Conservation (phyloP, 2,329 filamentous ascomycete genomes). For the Penicillium glabrum region DNA sequence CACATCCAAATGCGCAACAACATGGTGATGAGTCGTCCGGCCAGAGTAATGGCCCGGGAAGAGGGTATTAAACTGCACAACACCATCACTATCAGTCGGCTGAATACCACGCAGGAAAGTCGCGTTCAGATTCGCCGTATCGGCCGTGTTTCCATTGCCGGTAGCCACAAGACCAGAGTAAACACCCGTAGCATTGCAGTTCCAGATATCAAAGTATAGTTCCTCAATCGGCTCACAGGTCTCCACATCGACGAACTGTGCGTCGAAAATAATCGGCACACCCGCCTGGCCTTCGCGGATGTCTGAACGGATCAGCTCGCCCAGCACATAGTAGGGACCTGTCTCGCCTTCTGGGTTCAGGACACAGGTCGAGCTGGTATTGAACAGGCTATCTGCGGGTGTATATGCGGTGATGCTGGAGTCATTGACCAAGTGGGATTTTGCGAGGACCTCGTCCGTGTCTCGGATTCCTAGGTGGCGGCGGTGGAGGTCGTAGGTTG, state of each 20-base stretch:
- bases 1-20: conserved; percentile 26
- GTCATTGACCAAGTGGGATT: conserved; percentile 4
- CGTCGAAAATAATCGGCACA: conserved; percentile 38
- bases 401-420: conserved; percentile 4
- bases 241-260: conserved; percentile 31
- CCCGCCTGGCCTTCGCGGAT: conserved; percentile 36
- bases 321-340: conserved; percentile 47
- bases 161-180: conserved; percentile 38
- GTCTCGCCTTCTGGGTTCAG: conserved; percentile 52
- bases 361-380: conserved; percentile 34
- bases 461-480: not conserved
- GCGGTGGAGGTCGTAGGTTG: conserved; percentile 4
- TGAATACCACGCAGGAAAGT: conserved; percentile 47
- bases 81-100: conserved; percentile 41
- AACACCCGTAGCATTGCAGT: conserved; percentile 43
- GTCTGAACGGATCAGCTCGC: conserved; percentile 38
- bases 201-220: conserved; percentile 43
- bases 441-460: not conserved
- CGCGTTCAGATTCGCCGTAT: conserved; percentile 34
- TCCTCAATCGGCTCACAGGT: conserved; percentile 30
- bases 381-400: conserved; percentile 1
- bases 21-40: conserved; percentile 30
- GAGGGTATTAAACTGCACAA: conserved; percentile 40
- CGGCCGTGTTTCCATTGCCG: conserved; percentile 28
- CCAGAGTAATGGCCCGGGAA: conserved; percentile 49